These are phyloP conservation scores for Saitoella complicata DNA, from an alignment of 805 yeast species.

Conservation along the genomic window DNA sequence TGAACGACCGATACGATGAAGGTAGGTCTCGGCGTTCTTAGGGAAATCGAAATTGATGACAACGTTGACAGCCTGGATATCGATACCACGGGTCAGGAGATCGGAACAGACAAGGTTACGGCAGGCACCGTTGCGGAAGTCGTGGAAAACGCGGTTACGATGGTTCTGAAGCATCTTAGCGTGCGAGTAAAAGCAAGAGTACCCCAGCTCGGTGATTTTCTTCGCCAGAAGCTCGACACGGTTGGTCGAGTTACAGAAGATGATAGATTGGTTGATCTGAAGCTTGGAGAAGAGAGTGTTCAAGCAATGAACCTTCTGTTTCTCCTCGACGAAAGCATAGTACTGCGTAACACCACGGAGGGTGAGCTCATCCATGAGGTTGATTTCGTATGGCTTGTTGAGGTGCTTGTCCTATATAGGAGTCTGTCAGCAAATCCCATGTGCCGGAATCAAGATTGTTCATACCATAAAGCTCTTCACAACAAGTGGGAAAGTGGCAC, in stretches of 20 bases:
- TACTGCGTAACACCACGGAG: slow-evolving; percentile 92
- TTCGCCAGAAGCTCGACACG: slow-evolving; percentile 92
- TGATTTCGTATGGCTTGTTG: slow-evolving; percentile 84
- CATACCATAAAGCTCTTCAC: slow-evolving; percentile 69
- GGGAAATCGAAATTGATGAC: slow-evolving; percentile 98
- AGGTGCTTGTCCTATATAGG: slow-evolving; percentile 45
- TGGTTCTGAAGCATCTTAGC: slow-evolving; percentile 96
- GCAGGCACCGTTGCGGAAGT: slow-evolving; percentile 94
- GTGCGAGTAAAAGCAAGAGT: slow-evolving; percentile 91
- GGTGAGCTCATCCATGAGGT: slow-evolving; percentile 94
- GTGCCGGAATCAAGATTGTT: too few species aligned
- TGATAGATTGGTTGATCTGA: slow-evolving; percentile 90
- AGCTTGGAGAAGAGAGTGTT: slow-evolving; percentile 87
- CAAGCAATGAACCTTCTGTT: slow-evolving; percentile 87
- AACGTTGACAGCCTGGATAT: slow-evolving; percentile 96
- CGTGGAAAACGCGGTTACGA: slow-evolving; percentile 95
- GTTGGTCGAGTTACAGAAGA: slow-evolving; percentile 91
- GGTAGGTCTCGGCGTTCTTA: slow-evolving; percentile 89
- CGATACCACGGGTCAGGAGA: slow-evolving; percentile 92
- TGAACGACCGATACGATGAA: slow-evolving; percentile 97
- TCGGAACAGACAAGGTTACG: slow-evolving; percentile 95
- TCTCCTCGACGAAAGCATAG: slow-evolving; percentile 96
- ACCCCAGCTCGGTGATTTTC: slow-evolving; percentile 90
- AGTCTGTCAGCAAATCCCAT: background rate
- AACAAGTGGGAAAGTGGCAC: slow-evolving; percentile 92